phyloP scores from a whole-genome alignment of 306 rosid genomes.

The Glycine soja region DNA sequence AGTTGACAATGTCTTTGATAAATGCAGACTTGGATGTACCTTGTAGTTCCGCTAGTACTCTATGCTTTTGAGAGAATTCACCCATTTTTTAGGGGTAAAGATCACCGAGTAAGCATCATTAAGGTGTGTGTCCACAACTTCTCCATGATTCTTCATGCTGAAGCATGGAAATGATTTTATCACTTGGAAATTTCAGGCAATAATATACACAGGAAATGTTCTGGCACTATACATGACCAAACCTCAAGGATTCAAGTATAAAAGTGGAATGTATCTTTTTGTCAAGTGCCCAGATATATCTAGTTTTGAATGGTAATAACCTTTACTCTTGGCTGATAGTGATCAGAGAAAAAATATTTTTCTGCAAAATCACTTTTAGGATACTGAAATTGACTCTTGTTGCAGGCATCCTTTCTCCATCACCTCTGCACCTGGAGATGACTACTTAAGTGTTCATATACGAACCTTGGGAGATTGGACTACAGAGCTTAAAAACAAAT shows the following conservation, averaged over 20 bases:
- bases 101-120: conserved; percentile 65
- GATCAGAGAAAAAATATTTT: conserved; percentile 11
- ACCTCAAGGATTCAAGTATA: conserved; percentile 77
- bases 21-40: conserved; percentile 97
- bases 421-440: conserved; percentile 97
- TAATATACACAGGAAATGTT: conserved; percentile 83
- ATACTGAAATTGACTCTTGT: conserved; percentile 4
- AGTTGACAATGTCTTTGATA: conserved; percentile 22
- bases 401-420: conserved; percentile 95
- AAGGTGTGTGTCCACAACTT: conserved; percentile 59
- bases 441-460: conserved; percentile 86
- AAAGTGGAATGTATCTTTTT: conserved; percentile 94
- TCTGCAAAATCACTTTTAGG: conserved; percentile 28
- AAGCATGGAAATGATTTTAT: conserved; percentile 33
- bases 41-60: conserved; percentile 61
- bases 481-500: conserved; percentile 67
- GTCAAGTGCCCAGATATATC: conserved; percentile 91
- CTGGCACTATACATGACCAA: conserved; percentile 83
- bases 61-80: conserved; percentile 70
- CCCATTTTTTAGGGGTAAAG: conserved; percentile 55
- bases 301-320: conserved; percentile 78
- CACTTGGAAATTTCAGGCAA: conserved; percentile 67
- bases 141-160: neutral
- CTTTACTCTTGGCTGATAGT: neutral
- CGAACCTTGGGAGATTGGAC: conserved; percentile 93